phyloP scores from a whole-genome alignment of 202 grass and related monocot species.

The Digitaria exilis region DNA sequence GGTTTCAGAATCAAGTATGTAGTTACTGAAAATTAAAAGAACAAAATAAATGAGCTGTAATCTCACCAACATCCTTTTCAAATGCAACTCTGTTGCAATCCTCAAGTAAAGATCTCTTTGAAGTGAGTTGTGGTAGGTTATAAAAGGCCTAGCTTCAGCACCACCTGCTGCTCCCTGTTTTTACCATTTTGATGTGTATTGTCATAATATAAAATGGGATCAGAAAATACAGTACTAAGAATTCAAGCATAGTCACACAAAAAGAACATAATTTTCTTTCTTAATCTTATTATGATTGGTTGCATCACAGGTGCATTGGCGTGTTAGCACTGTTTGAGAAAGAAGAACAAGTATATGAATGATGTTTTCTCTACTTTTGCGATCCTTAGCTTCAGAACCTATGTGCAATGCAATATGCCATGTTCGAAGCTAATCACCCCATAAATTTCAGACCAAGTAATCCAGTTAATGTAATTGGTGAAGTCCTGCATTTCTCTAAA shows the following conservation, averaged over 20 bases:
- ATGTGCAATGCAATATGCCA: too few relatives aligned
- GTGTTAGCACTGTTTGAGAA: neutral
- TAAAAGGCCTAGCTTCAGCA: conserved; percentile 95
- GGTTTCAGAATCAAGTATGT: too few relatives aligned
- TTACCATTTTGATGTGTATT: conserved; percentile 27
- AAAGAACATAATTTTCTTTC: neutral
- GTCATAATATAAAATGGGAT: neutral
- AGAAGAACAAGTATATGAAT: neutral
- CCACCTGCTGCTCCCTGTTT: conserved; percentile 84
- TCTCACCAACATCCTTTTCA: conserved; percentile 99
- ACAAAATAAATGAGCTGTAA: too few relatives aligned
- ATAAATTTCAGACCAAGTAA: too few relatives aligned
- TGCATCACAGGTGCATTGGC: neutral
- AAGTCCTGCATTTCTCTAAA: too few relatives aligned
- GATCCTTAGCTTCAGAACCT: too few relatives aligned
- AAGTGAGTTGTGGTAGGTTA: conserved; percentile 97
- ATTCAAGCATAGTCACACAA: conserved; percentile 20
- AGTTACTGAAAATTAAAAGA: too few relatives aligned
- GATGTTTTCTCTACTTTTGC: too few relatives aligned
- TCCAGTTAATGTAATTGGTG: too few relatives aligned
- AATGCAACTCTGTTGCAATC: conserved; percentile 95
- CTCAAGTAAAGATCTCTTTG: conserved; percentile 99
- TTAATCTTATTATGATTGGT: neutral
- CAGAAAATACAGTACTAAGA: neutral
- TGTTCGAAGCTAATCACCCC: too few relatives aligned